Conservation (phyloP, 129 eudicot genomes). For the Mikania micrantha region DNA sequence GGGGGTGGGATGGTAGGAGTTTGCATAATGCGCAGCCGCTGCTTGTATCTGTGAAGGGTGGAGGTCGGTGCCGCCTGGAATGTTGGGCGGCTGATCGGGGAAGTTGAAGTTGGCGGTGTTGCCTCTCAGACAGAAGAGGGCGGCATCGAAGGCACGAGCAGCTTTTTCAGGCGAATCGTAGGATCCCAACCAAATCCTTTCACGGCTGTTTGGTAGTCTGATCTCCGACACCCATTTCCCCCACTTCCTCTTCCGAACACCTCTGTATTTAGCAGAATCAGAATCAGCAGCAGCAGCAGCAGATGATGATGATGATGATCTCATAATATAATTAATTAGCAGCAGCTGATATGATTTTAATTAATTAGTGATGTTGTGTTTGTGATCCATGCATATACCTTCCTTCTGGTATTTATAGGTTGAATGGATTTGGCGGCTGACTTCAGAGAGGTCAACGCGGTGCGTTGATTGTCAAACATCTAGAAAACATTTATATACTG, state of each 20-base stretch:
- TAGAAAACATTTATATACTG: too few relatives aligned
- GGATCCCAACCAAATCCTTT: conserved; percentile 40
- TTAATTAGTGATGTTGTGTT: neutral
- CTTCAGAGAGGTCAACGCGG: conserved; percentile 10
- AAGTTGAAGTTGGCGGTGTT: conserved; percentile 35
- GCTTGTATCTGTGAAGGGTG: conserved; percentile 36
- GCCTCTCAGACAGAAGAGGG: conserved; percentile 37
- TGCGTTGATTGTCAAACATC: conserved; percentile 20
- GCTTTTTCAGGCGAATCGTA: conserved; percentile 36
- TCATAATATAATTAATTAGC: too few relatives aligned
- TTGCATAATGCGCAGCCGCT: conserved; percentile 26
- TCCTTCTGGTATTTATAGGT: conserved; percentile 21
- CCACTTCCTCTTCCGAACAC: conserved; percentile 45
- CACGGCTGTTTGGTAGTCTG: conserved; percentile 46
- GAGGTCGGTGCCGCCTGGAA: conserved; percentile 30
- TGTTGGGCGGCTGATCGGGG: conserved; percentile 35
- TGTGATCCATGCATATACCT: neutral
- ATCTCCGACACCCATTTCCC: conserved; percentile 46
- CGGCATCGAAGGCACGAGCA: conserved; percentile 43
- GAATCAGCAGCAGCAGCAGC: too few relatives aligned
- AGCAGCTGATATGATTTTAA: too few relatives aligned
- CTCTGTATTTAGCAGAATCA: conserved; percentile 27
- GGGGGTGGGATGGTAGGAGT: neutral
- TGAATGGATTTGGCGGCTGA: conserved; percentile 13
- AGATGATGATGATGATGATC: too few relatives aligned